A percentile compares a stretch with the other conserved stretches of the same genome.
These are phyloP conservation scores for Pilasporangium apinafurcum DNA, from an alignment of 352 stramenopile genomes.

Conservation along the genomic window DNA sequence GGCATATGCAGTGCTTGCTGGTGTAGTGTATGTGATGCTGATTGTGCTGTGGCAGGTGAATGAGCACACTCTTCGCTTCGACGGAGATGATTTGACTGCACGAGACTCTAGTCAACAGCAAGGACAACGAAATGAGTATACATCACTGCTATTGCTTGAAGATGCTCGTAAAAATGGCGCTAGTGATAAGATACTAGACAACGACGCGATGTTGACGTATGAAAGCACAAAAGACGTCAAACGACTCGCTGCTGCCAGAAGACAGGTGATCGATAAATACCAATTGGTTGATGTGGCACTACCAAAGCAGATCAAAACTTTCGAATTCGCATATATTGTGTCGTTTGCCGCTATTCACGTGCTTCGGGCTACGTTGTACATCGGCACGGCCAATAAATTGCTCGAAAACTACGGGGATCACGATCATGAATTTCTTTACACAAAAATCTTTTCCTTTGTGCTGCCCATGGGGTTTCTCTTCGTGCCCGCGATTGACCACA, in stretches of 20 bases:
- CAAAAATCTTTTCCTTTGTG: conserved; percentile 83
- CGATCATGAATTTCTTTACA: conserved; percentile 61
- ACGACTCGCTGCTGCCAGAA: too few species aligned
- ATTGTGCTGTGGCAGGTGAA: conserved; percentile 77
- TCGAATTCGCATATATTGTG: conserved; percentile 78
- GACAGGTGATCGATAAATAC: conserved; percentile 15
- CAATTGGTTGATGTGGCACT: conserved; percentile 53
- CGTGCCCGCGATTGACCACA: conserved; percentile 78
- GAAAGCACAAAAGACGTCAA: conserved; percentile 1
- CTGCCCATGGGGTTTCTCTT: conserved; percentile 81
- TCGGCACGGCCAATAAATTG: conserved; percentile 82
- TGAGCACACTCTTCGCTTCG: conserved; percentile 32
- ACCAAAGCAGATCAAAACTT: conserved; percentile 57
- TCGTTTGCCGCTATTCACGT: conserved; percentile 68
- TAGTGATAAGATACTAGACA: conserved; percentile 14
- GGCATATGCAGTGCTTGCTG: conserved; percentile 31
- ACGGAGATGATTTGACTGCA: conserved; percentile 7
- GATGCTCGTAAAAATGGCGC: conserved; percentile 1
- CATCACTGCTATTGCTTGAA: conserved; percentile 4
- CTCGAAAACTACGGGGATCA: conserved; percentile 78
- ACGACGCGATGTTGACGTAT: conserved; percentile 3
- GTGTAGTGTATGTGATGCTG: conserved; percentile 45
- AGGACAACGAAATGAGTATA: conserved; percentile 3
- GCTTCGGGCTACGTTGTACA: conserved; percentile 76
- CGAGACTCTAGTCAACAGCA: conserved; percentile 2